phyloP scores from a whole-genome alignment of 2,329 filamentous ascomycete species.

The Colletotrichum lentis region DNA sequence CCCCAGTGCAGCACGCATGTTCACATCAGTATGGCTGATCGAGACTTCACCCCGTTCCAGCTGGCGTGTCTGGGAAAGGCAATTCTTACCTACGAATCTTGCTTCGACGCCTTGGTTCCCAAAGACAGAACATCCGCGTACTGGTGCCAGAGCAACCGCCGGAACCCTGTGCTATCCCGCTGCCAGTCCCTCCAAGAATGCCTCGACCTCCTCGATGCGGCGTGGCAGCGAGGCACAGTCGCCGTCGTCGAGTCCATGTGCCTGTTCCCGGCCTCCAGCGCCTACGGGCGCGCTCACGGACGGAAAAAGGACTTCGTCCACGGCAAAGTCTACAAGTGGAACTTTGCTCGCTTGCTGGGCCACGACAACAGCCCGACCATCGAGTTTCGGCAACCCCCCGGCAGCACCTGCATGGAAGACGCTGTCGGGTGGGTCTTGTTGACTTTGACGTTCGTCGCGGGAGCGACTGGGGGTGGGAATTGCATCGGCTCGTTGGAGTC shows the following conservation, averaged over 20 bases:
- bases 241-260: conserved; percentile 47
- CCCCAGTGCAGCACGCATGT: conserved; percentile 50
- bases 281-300: conserved; percentile 45
- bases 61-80: conserved; percentile 46
- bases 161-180: conserved; percentile 41
- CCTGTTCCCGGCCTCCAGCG: conserved; percentile 44
- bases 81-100: conserved; percentile 47
- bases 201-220: conserved; percentile 42
- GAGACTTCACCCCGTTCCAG: conserved; percentile 38
- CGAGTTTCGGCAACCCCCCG: conserved; percentile 51
- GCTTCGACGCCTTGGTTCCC: conserved; percentile 46
- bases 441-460: conserved; percentile 47
- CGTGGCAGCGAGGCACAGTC: conserved; percentile 16
- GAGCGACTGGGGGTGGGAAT: conserved; percentile 40
- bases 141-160: conserved; percentile 50
- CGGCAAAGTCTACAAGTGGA: conserved; percentile 54
- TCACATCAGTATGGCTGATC: conserved; percentile 45
- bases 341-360: conserved; percentile 46
- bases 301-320: conserved; percentile 48
- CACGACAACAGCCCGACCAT: conserved; percentile 43
- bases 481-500: conserved; percentile 20
- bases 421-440: conserved; percentile 47
- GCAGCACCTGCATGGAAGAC: conserved; percentile 44
- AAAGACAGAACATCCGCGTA: conserved; percentile 42
- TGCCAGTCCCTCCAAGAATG: conserved; percentile 40